Evolutionary conservation across 805 yeast genomes (phyloP), one percentile per base, ranked within the genome.

Genomic region (Candida maesae): DNA sequence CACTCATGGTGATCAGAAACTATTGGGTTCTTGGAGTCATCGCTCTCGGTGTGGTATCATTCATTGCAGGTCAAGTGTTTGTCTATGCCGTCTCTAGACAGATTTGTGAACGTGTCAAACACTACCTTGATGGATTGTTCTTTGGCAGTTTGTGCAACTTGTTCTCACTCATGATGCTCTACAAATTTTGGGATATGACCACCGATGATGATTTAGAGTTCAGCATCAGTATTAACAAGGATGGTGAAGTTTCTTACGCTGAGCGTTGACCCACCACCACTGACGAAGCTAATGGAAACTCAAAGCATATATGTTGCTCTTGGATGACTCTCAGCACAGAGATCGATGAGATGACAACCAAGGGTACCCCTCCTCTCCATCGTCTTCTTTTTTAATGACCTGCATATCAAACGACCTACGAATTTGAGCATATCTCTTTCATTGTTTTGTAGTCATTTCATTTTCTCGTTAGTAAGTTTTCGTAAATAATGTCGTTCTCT

Each of bases 121-220:
- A 93, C 63, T 93, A 91, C 60, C 71, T 88, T 17, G 99, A 91
- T 58, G 98, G 98, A 1, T 63, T 88, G 23, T 83, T 91, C 56
- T 87, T 90, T 56, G 93, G 88, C 24, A 76, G 93, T 19, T 55
- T 88, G 26, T 77, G 95, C 58, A 87, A 87, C 58, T 59, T 88
- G 36, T 84, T 88, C 55, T 74, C 95, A 4, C 66, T 84, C 41
- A 89, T 93, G 95, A 91, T 93, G 98, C 71, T 91, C 38, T 91
- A 89, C 70, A 90, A 93, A 65, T 87, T 80, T 52, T 91, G 98
- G 96, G 97, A 90, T 57, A 88, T 90, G 75, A 82, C 91, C 38
- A 93, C 98, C 11, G 79, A 81, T 42, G 98, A 91, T 56, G 98
- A 93, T 61, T 78, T 91, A 53, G 99, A 91, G 65, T 93, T 91